A percentile compares a stretch with the other conserved stretches of the same genome.
These are phyloP conservation scores for Lactarius akahatsu DNA, from an alignment of 768 basidiomycete species.

Conservation along the genomic window DNA sequence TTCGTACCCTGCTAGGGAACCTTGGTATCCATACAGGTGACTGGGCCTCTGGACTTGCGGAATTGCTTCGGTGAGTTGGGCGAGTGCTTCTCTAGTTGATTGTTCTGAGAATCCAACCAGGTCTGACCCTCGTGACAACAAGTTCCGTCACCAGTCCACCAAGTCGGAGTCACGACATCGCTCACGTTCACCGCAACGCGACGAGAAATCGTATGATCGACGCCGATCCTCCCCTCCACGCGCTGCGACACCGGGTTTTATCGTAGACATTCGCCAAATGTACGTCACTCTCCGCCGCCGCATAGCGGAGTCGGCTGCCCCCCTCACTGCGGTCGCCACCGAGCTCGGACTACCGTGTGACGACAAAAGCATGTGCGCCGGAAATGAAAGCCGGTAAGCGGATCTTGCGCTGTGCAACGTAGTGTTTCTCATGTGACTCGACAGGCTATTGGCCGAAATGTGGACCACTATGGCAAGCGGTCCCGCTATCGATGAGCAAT, in stretches of 20 bases:
- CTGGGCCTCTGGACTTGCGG: slow-evolving; percentile 16
- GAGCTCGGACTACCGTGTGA: slow-evolving; percentile 20
- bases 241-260: neutral
- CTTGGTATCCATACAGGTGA: slow-evolving; percentile 12
- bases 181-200: slow-evolving; percentile 26
- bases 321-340: slow-evolving; percentile 12
- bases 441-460: slow-evolving; percentile 28
- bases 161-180: slow-evolving; percentile 14
- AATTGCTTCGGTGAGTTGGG: slow-evolving; percentile 19
- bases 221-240: slow-evolving; percentile 21
- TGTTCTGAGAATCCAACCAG: slow-evolving; percentile 7
- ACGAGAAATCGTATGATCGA: neutral
- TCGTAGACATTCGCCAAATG: slow-evolving; percentile 26
- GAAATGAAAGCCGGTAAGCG: slow-evolving; percentile 29
- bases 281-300: slow-evolving; percentile 23
- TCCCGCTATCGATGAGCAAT: slow-evolving; percentile 25
- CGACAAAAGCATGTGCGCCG: slow-evolving; percentile 25
- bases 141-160: neutral
- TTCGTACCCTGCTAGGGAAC: slow-evolving; percentile 8
- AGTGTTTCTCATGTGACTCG: neutral
- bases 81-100: neutral
- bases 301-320: slow-evolving; percentile 10
- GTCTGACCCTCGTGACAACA: neutral
- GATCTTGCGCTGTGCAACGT: neutral
- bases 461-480: slow-evolving; percentile 28